A percentile compares a stretch with the other conserved stretches of the same genome.
phyloP scores from a whole-genome alignment of 495 filamentous ascomycete species.

The Aspergillus conjunctus region DNA sequence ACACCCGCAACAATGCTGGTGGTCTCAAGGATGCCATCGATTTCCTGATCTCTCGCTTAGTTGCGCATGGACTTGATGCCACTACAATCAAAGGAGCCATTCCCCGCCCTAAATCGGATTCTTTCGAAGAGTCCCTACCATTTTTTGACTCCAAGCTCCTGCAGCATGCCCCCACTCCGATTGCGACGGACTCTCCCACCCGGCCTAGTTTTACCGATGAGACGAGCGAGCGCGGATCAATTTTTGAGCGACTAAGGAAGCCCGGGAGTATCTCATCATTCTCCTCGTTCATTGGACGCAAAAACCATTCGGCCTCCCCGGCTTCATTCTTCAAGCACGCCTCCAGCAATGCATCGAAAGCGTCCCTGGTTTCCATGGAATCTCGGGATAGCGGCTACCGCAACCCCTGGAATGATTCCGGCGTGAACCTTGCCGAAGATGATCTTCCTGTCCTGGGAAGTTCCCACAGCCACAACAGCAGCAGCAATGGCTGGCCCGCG shows the following conservation, averaged over 20 bases:
- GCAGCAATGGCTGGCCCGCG: constrained; percentile 64
- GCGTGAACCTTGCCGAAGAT: constrained; percentile 88
- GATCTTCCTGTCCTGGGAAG: constrained; percentile 66
- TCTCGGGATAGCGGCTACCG: constrained; percentile 89
- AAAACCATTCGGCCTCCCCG: constrained; percentile 85
- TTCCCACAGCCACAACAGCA: constrained; percentile 58
- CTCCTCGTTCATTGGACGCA: constrained; percentile 87
- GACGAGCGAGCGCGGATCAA: constrained; percentile 74
- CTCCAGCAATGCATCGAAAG: constrained; percentile 91
- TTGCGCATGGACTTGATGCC: constrained; percentile 80
- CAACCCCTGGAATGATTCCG: constrained; percentile 96
- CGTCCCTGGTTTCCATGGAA: constrained; percentile 90
- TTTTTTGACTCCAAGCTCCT: constrained; percentile 97
- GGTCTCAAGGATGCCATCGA: constrained; percentile 95
- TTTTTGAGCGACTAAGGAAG: constrained; percentile 87
- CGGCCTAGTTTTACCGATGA: constrained; percentile 75
- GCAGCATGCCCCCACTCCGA: constrained; percentile 79
- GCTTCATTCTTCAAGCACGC: constrained; percentile 89
- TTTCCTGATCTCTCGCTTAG: constrained; percentile 80
- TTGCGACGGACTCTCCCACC: constrained; percentile 83
- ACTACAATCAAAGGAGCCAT: constrained; percentile 89
- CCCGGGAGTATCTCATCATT: constrained; percentile 91
- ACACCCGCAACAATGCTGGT: constrained; percentile 96
- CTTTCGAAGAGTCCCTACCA: constrained; percentile 92
- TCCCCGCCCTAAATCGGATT: constrained; percentile 95